These are phyloP conservation scores for Boletus semigastroideus DNA, from an alignment of 1,284 basidiomycete genomes.

Conservation along the genomic window DNA sequence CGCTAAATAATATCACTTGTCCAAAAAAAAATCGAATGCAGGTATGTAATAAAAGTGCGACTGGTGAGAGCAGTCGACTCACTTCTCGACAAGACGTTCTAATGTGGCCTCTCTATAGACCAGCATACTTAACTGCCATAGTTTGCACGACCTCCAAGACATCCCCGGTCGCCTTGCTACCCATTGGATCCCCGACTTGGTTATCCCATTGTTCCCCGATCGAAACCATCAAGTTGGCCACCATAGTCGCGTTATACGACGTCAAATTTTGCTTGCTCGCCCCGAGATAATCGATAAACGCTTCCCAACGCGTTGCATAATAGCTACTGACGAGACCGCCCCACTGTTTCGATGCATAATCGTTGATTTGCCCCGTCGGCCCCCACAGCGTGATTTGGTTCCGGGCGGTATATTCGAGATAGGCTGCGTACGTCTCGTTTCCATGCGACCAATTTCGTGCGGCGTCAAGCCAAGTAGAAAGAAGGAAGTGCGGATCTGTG, in stretches of 20 bases:
- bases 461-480: conserved; percentile 40
- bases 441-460: conserved; percentile 34
- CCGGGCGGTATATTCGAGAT: conserved; percentile 42
- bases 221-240: conserved; percentile 29
- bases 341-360: conserved; percentile 49
- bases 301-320: conserved; percentile 38
- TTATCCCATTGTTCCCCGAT: conserved; percentile 37
- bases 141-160: conserved; percentile 25
- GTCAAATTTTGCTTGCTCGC: conserved; percentile 28
- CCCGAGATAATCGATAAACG: conserved; percentile 38
- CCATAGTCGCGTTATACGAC: conserved; percentile 30
- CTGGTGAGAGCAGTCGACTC: too few species aligned
- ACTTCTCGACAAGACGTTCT: too few species aligned
- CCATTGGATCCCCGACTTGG: conserved; percentile 15
- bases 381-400: conserved; percentile 50
- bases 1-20: too few species aligned
- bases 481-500: conserved; percentile 37
- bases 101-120: neutral
- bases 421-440: conserved; percentile 35
- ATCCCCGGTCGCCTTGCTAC: conserved; percentile 3
- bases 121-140: conserved; percentile 18
- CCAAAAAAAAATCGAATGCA: too few species aligned
- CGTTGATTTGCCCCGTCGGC: conserved; percentile 42
- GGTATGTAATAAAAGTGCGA: too few species aligned
- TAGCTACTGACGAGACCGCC: conserved; percentile 41